phyloP scores from a whole-genome alignment of 2,329 filamentous ascomycete genomes.

The Endocalyx cinctus region DNA sequence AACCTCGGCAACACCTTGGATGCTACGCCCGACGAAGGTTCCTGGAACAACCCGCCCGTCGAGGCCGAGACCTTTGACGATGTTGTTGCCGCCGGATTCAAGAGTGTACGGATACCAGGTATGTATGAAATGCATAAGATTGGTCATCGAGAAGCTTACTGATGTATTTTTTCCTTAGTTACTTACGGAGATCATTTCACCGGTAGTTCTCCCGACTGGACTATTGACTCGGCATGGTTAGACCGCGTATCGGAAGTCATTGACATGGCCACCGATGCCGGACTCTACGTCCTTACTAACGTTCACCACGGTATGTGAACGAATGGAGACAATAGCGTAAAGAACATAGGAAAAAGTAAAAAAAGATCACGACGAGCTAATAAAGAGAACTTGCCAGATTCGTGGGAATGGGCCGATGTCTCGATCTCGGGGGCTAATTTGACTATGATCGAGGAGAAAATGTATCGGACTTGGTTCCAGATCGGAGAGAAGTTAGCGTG shows the following conservation, averaged over 20 bases:
- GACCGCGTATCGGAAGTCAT: conserved; percentile 54
- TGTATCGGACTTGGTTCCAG: conserved; percentile 53
- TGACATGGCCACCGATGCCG: conserved; percentile 47
- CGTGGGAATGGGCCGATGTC: conserved; percentile 54
- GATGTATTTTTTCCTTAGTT: conserved; percentile 30
- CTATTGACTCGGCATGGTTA: conserved; percentile 49
- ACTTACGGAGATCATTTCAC: conserved; percentile 56
- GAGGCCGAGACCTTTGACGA: conserved; percentile 44
- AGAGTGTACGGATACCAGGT: conserved; percentile 52
- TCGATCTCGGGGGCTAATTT: conserved; percentile 40
- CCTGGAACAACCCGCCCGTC: conserved; percentile 54
- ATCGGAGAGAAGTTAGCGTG: conserved; percentile 50
- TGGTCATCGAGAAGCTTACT: conserved; percentile 1
- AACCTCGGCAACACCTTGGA: conserved; percentile 59
- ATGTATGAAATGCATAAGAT: conserved; percentile 2
- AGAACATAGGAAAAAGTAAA: no score
- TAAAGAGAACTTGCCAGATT: conserved; percentile 40
- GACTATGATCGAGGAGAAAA: conserved; percentile 50
- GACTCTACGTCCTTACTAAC: conserved; percentile 51
- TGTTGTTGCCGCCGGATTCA: conserved; percentile 51
- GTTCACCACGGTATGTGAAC: conserved; percentile 47
- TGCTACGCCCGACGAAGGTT: conserved; percentile 49
- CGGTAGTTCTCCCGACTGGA: conserved; percentile 46
- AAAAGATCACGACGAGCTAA: no score
- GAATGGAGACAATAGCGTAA: no score